Base-by-base conservation (phyloP, 139 green algal genomes). In the Ettlia oleoabundans region DNA sequence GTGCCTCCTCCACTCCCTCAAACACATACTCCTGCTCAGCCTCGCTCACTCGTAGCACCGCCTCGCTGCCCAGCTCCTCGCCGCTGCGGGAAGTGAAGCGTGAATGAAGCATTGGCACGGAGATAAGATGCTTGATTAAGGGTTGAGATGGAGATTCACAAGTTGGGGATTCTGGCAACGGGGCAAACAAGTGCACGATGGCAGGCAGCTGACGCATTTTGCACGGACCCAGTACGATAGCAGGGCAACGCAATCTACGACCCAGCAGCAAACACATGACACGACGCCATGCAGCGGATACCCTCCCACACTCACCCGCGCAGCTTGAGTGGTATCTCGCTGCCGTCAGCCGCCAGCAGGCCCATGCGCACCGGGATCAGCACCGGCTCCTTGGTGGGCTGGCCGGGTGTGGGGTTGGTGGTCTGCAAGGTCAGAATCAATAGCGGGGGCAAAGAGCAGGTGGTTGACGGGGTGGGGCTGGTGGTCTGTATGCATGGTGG, bases 281-380 rank as follows among this genome's bases (percentile, higher is more conserved):
- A n/a, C n/a, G 3, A 33, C 24, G 30, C 62, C 24, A 68, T 33
- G 64, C 64, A 13, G 64, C 64, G 9, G 13, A 28, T 21, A 28
- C 66, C 41, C 37, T 13, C 2, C 8, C 24, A 8, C 10, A 18
- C 35, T 74, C n/a, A 64, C 63, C 64, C 70, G 35, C 55, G 73
- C 73, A 98, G 84, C 32, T 88, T 86, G 32, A 98, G 90, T 2
- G 92, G 88, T 87, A 99, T 42, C 58, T 97, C 93, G 4, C 78
- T 53, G 41, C 95, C 94, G 42, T 97, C 91, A 0, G 85, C 72
- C 22, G 91, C 93, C 68, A 99, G 87, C 65, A 99, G 92, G 30
- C 92, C 95, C 62, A 98, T 85, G 15, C 85, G 79, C 26, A 98
- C 66, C 35, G 96, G 96, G 37, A 98, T 94, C 41, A 97, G 88